These are phyloP conservation scores for Colletotrichum agaves DNA, from an alignment of 2,329 filamentous ascomycete species.

Conservation along the genomic window DNA sequence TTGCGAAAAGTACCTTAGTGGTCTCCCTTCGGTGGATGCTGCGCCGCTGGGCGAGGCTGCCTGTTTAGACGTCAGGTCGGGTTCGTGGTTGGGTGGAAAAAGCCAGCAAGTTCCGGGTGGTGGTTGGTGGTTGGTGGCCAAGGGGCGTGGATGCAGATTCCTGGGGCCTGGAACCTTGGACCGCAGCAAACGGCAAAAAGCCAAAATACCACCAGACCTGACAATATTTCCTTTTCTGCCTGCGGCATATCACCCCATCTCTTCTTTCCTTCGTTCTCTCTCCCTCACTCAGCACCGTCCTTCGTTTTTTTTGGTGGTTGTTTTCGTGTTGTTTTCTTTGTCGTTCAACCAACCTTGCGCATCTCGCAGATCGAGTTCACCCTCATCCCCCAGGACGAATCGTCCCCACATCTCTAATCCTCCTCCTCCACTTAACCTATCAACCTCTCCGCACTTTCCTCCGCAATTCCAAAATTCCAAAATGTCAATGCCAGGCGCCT, in stretches of 20 bases:
- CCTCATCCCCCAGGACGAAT: not conserved
- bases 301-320: slow-evolving; percentile 11
- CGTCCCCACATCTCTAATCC: not conserved
- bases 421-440: not conserved
- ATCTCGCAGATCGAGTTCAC: slow-evolving; percentile 1
- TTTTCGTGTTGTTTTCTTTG: not conserved
- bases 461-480: slow-evolving; percentile 14
- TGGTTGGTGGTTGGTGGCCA: too few relatives aligned
- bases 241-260: slow-evolving; percentile 17
- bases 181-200: not conserved
- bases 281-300: slow-evolving; percentile 12
- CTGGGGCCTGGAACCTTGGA: too few relatives aligned
- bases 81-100: too few relatives aligned
- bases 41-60: not conserved
- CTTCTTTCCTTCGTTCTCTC: not conserved
- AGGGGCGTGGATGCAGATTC: not conserved
- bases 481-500: slow-evolving; percentile 39
- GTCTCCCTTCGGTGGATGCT: slow-evolving; percentile 5
- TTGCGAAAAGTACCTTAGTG: not conserved
- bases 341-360: not conserved
- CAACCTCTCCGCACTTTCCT: not conserved
- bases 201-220: not conserved
- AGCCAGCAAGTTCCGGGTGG: too few relatives aligned
- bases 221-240: slow-evolving; percentile 1
- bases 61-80: too few relatives aligned